Evolutionary conservation across 2,329 filamentous ascomycete genomes (phyloP), one percentile per base, ranked within the genome.

Genomic region (Colletotrichum musae): DNA sequence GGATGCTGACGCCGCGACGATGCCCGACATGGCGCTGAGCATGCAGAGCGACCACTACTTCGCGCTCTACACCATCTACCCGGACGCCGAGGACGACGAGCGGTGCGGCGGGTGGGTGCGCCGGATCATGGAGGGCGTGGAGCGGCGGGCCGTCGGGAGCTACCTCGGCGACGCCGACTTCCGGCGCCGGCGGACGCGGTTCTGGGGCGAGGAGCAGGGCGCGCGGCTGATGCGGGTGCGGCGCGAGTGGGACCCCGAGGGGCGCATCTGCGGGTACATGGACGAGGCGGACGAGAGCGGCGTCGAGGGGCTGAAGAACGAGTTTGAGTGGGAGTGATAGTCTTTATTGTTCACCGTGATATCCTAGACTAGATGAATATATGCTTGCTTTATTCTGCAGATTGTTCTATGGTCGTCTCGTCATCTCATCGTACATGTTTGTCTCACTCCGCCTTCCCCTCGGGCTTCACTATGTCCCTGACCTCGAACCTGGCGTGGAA

Each of bases 1-100:
- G 4, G 41, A 76, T 79, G 28, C 75, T 81, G 3, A 43, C 81
- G 6, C 76, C 77, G 4, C 81, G 52, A 52, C 70, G 36, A 75
- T 84, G 43, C 79, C 80, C 1, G 83, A 85, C 65, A 89, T 89
- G 87, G 87, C 87, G 4, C 76, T 88, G 15, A 85, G 81, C 32
- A 82, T 88, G 82, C 86, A 88, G 63, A 82, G 81, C 0, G 87
- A 89, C 71, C 86, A 89, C 74, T 89, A 89, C 74, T 84, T 89
- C 73, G 85, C 86, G 2, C 62, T 86, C 3, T 89, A 88, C 71
- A 79, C 83, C 0, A 76, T 87, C 2, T 88, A 85, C 82, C 82
- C 86, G 57, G 76, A 85, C 26, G 77, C 75, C 18, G 69, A 73
- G 2, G 85, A 88, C 47, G 86, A 88, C 68, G 74, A 73, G 0